Evolutionary conservation across 352 stramenopile species (phyloP).

Genomic region (Phytophthora boehmeriae): DNA sequence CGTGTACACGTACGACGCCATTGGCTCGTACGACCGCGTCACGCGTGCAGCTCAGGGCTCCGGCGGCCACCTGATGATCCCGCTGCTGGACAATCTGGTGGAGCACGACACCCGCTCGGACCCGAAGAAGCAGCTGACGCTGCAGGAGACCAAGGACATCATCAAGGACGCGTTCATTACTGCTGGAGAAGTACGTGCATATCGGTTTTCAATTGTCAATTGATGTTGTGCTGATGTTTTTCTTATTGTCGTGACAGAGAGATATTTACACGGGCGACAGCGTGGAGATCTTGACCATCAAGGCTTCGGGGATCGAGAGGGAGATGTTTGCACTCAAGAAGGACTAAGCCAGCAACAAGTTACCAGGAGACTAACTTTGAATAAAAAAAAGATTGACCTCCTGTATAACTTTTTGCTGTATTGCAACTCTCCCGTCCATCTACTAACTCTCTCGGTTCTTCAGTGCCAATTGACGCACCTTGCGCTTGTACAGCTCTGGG

Average conservation of each 20-base stretch:
- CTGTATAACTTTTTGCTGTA: slow-evolving; percentile 1
- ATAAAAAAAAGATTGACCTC: neutral
- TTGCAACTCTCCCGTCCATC: neutral
- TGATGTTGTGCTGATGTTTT: slow-evolving; percentile 16
- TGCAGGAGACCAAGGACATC: slow-evolving; percentile 96
- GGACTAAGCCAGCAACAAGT: slow-evolving; percentile 76
- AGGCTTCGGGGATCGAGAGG: slow-evolving; percentile 89
- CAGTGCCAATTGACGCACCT: slow-evolving; percentile 81
- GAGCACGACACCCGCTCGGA: slow-evolving; percentile 91
- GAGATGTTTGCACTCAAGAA: slow-evolving; percentile 95
- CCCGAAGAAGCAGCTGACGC: slow-evolving; percentile 89
- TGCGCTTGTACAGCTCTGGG: slow-evolving; percentile 88
- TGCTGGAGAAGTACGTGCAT: slow-evolving; percentile 92
- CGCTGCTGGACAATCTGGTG: slow-evolving; percentile 98
- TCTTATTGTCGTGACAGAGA: slow-evolving; percentile 52
- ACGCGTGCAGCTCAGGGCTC: slow-evolving; percentile 85
- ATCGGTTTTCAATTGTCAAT: too few relatives aligned
- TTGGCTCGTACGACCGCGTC: slow-evolving; percentile 91
- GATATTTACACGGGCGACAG: slow-evolving; percentile 99
- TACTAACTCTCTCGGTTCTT: slow-evolving; percentile 85
- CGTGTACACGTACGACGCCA: slow-evolving; percentile 99
- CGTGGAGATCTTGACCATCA: slow-evolving; percentile 98
- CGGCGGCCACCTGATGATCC: slow-evolving; percentile 97
- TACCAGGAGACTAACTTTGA: too few relatives aligned
- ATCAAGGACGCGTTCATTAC: slow-evolving; percentile 99